Percentiles rank a stretch among this genome's conserved stretches.
Conservation (phyloP, 2,329 filamentous ascomycete species). For the Aspergillus ruber region DNA sequence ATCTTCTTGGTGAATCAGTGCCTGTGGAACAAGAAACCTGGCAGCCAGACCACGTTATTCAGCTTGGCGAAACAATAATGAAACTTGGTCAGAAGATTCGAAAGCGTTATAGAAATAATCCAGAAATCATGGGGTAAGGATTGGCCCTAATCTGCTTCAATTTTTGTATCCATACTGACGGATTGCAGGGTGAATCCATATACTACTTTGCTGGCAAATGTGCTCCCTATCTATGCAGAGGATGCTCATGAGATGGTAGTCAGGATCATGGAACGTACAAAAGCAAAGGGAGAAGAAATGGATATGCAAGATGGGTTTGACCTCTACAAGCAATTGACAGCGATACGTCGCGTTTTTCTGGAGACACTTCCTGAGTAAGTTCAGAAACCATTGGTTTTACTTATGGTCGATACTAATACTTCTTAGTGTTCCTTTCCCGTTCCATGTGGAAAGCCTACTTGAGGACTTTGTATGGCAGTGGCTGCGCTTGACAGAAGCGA, state of each 20-base stretch:
- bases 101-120: constrained; percentile 84
- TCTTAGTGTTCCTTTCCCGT: constrained; percentile 62
- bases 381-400: background rate
- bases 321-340: constrained; percentile 80
- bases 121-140: constrained; percentile 69
- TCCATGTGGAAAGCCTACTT: constrained; percentile 78
- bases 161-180: constrained; percentile 12
- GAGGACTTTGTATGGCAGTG: constrained; percentile 95
- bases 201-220: constrained; percentile 70
- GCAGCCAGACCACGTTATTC: constrained; percentile 86
- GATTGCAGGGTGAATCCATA: constrained; percentile 48
- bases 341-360: constrained; percentile 73
- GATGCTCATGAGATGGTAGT: constrained; percentile 81
- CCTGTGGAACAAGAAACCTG: constrained; percentile 74
- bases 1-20: constrained; percentile 71
- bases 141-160: constrained; percentile 45
- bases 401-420: constrained; percentile 8
- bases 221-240: constrained; percentile 83
- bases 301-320: constrained; percentile 90
- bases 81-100: constrained; percentile 82
- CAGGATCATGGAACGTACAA: constrained; percentile 68
- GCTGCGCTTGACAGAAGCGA: constrained; percentile 74
- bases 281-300: constrained; percentile 65
- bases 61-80: constrained; percentile 78
- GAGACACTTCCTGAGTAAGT: constrained; percentile 60